Evolutionary conservation across 805 yeast species (phyloP), one percentile per base, ranked within the genome.

Genomic region (Tetrapisispora pingtungensis): DNA sequence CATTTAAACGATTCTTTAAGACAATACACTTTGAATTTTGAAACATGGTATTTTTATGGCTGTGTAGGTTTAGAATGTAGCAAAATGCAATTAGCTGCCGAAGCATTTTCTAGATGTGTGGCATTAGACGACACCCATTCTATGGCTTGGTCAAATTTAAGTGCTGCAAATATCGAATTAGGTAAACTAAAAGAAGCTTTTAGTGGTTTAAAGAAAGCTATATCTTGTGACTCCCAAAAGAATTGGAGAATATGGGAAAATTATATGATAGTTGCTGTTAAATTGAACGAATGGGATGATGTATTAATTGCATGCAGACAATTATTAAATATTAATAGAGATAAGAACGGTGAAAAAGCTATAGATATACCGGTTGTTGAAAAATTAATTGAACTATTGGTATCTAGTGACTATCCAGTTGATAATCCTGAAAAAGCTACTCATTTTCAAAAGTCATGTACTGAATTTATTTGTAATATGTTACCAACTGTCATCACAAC

Each of bases 211-310:
- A 79, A 82, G 56, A 79, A 79, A 50, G 96, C 97, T 0, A 72
- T 85, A 17, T 68, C 81, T 34, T 81, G 87, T 32, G 81, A 79
- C 39, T 77, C 79, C 22, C 79, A 77, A 52, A 76, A 75, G 43
- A 84, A 89, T 41, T 85, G 97, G 96, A 77, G 84, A 54, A 78
- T 93, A 30, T 89, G 90, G 84, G 93, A 87, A 55, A 93, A 93
- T 59, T 87, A 79, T 55, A 67, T 86, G 57, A 69, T 79, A 26
- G 90, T 90, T 19, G 94, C 97, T 0, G 80, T 81, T 24, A 84
- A 80, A 57, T 67, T 89, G 36, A 71, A 75, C n/a, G 84, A 85
- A 56, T 93, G 97, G 97, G 80, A 75, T 49, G 95, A 87, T 46
- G 96, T 84, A 3, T 68, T 89, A 17, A 64, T 75, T 31, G 96